Evolutionary conservation across 2,329 filamentous ascomycete species (phyloP).

Genomic region (Penicillium rolfsii): DNA sequence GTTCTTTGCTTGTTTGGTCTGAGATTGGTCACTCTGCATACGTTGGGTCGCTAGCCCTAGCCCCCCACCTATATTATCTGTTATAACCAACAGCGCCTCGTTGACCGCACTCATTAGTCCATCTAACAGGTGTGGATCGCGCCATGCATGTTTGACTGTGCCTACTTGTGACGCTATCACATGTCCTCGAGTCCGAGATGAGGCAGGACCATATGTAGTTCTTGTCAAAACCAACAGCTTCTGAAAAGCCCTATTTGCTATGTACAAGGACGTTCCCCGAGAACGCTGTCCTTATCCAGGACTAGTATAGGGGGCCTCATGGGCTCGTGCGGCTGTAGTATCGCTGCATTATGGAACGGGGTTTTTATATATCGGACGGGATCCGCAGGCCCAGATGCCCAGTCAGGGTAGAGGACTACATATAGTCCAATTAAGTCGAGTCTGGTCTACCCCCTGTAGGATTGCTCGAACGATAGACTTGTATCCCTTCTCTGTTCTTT

Average conservation of each 20-base stretch:
- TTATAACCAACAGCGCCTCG: constrained; percentile 4
- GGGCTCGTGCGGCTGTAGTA: background rate
- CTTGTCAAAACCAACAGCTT: background rate
- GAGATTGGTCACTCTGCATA: background rate
- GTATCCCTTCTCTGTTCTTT: background rate
- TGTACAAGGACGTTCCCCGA: background rate
- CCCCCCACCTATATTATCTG: constrained; percentile 7
- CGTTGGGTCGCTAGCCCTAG: background rate
- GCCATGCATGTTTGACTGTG: background rate
- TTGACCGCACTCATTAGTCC: background rate
- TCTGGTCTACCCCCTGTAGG: background rate
- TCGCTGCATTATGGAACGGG: background rate
- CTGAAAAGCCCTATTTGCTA: background rate
- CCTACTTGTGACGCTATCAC: background rate
- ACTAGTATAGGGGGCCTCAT: background rate
- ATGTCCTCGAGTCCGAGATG: background rate
- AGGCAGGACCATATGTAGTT: background rate
- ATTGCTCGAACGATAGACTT: background rate
- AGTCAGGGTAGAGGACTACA: background rate
- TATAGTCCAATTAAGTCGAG: background rate
- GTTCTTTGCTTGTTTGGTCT: background rate
- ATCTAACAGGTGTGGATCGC: background rate
- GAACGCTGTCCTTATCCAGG: background rate
- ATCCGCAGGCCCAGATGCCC: background rate
- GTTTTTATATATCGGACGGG: background rate